Evolutionary conservation across 179 eudicot genomes (phyloP).

Genomic region (Patellifolia procumbens): DNA sequence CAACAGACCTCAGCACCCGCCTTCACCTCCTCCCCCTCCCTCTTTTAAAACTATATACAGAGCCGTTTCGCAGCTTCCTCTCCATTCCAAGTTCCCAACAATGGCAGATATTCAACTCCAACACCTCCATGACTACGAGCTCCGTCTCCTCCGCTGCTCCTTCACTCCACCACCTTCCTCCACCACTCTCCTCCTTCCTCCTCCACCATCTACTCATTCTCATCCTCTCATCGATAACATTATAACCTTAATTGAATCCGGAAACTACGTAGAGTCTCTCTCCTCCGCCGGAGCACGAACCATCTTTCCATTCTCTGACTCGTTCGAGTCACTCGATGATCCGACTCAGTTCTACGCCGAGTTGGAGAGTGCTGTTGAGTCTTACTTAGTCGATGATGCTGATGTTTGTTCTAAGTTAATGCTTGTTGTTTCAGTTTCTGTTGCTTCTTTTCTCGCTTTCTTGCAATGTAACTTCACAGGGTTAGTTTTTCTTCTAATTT

Average conservation of each 20-base stretch:
- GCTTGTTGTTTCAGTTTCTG: slow-evolving; percentile 54
- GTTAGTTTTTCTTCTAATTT: slow-evolving; percentile 34
- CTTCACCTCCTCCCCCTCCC: too few species aligned
- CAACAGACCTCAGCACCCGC: too few species aligned
- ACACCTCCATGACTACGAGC: slow-evolving; percentile 52
- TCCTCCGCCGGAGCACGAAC: slow-evolving; percentile 48
- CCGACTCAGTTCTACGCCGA: slow-evolving; percentile 55
- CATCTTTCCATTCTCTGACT: slow-evolving; percentile 32
- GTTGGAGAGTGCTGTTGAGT: slow-evolving; percentile 41
- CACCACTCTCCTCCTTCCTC: neutral
- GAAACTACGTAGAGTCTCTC: slow-evolving; percentile 59
- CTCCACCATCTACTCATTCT: slow-evolving; percentile 4
- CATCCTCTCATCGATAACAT: slow-evolving; percentile 40
- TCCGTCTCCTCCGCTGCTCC: slow-evolving; percentile 68
- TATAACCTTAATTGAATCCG: slow-evolving; percentile 56
- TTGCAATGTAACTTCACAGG: slow-evolving; percentile 73
- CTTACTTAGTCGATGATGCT: slow-evolving; percentile 36
- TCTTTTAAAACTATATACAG: neutral
- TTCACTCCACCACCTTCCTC: slow-evolving; percentile 19
- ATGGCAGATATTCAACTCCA: slow-evolving; percentile 29
- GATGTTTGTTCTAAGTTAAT: slow-evolving; percentile 35
- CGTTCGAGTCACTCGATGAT: slow-evolving; percentile 28
- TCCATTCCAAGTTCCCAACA: neutral
- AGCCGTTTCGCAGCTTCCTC: neutral
- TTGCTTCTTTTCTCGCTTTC: slow-evolving; percentile 77